Conservation (phyloP, 805 yeast genomes). For the Starmerella geochares region DNA sequence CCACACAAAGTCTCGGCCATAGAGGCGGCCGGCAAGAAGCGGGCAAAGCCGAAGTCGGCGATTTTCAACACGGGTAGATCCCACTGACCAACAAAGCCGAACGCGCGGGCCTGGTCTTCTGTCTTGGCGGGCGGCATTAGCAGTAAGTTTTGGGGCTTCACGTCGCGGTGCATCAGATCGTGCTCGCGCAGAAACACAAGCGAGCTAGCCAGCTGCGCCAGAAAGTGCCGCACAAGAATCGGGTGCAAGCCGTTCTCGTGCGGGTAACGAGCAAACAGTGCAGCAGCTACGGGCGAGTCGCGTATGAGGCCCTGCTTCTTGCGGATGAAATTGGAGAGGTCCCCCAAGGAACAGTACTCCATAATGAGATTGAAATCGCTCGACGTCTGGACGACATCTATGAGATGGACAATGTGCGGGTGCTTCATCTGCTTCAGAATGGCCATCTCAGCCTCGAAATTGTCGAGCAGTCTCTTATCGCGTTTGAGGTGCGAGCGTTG, state of each 20-base stretch:
- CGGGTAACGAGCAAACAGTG: slow-evolving; percentile 72
- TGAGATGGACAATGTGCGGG: slow-evolving; percentile 80
- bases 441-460: slow-evolving; percentile 83
- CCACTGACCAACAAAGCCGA: slow-evolving; percentile 67
- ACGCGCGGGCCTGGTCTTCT: slow-evolving; percentile 39
- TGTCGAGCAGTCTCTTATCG: slow-evolving; percentile 78
- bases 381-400: slow-evolving; percentile 69
- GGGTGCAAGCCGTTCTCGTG: slow-evolving; percentile 68
- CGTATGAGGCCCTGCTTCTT: slow-evolving; percentile 59
- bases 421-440: slow-evolving; percentile 80
- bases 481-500: slow-evolving; percentile 54
- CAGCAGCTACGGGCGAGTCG: slow-evolving; percentile 68
- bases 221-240: slow-evolving; percentile 66
- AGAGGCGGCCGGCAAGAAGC: slow-evolving; percentile 84
- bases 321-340: slow-evolving; percentile 75
- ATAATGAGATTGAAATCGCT: slow-evolving; percentile 77
- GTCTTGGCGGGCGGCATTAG: slow-evolving; percentile 74
- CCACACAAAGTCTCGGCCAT: slow-evolving; percentile 97
- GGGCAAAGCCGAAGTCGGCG: slow-evolving; percentile 96
- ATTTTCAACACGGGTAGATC: slow-evolving; percentile 83
- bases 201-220: slow-evolving; percentile 79
- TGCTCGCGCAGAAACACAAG: slow-evolving; percentile 69
- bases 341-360: slow-evolving; percentile 97
- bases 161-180: slow-evolving; percentile 86
- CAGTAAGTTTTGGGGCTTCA: slow-evolving; percentile 81